phyloP scores from a whole-genome alignment of 371 early-diverging fungal species.

The Coemansia sp. region DNA sequence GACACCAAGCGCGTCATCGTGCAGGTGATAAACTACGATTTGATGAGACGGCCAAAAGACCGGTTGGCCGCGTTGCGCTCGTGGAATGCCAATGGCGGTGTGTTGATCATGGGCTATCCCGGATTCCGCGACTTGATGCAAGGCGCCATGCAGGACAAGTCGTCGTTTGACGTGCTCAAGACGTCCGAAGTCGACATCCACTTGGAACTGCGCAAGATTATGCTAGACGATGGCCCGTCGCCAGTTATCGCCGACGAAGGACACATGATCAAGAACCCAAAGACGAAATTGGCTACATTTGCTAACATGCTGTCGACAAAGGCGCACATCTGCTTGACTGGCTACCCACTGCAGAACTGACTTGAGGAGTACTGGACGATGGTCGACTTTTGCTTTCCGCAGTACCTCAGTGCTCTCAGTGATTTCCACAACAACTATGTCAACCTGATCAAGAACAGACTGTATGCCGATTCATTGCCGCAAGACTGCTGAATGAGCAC shows the following conservation, averaged over 20 bases:
- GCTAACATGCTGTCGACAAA: constrained; percentile 56
- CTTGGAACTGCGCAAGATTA: constrained; percentile 26
- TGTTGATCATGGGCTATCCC: constrained; percentile 67
- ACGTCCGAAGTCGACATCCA: not conserved
- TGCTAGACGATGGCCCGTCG: constrained; percentile 65
- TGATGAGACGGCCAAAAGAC: constrained; percentile 1
- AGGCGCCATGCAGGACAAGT: not conserved
- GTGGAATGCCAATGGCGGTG: constrained; percentile 64
- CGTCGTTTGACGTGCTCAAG: not conserved
- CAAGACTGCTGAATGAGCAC: constrained; percentile 50
- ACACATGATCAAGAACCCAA: constrained; percentile 75
- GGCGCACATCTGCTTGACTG: constrained; percentile 78
- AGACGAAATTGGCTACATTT: constrained; percentile 51
- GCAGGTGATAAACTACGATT: constrained; percentile 29
- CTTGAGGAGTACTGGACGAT: constrained; percentile 72
- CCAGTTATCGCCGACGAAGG: constrained; percentile 84
- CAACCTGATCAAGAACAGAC: constrained; percentile 65
- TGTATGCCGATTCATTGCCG: constrained; percentile 61
- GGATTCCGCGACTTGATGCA: constrained; percentile 55
- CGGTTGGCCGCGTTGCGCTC: constrained; percentile 28
- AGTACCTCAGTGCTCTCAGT: constrained; percentile 57
- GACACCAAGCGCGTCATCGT: constrained; percentile 8
- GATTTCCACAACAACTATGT: constrained; percentile 62
- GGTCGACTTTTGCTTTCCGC: constrained; percentile 70
- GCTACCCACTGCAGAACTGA: constrained; percentile 87